Conservation (phyloP, 345 rosid genomes). For the Populus nigra region DNA sequence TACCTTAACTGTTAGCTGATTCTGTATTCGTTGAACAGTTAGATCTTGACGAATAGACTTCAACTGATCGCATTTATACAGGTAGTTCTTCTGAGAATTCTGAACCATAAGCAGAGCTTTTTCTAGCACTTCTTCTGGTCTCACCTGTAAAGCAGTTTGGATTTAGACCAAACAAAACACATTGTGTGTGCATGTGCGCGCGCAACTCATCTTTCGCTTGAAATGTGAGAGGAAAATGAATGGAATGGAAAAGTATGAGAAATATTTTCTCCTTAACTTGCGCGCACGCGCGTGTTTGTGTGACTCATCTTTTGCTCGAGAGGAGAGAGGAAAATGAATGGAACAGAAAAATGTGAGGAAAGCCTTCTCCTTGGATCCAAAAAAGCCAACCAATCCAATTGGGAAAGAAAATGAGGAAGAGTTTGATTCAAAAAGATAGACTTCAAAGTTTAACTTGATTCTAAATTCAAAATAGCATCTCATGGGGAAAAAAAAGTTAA, state of each 20-base stretch:
- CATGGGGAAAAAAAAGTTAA: neutral
- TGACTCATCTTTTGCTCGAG: neutral
- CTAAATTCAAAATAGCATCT: neutral
- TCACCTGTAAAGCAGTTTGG: slow-evolving; percentile 54
- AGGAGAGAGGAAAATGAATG: neutral
- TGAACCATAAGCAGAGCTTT: slow-evolving; percentile 83
- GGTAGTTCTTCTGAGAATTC: slow-evolving; percentile 85
- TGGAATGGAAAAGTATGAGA: neutral
- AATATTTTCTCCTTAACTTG: neutral
- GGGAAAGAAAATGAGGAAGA: neutral
- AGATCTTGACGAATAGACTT: slow-evolving; percentile 98
- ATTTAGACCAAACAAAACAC: slow-evolving; percentile 6
- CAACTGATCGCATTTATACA: slow-evolving; percentile 92
- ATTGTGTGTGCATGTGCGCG: neutral
- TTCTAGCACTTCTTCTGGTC: slow-evolving; percentile 95
- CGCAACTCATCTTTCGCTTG: neutral
- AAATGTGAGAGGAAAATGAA: neutral
- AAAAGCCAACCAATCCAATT: neutral
- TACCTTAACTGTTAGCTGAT: slow-evolving; percentile 86
- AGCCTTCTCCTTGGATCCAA: neutral
- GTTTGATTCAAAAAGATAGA: neutral
- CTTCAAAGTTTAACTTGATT: neutral
- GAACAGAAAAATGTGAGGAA: neutral
- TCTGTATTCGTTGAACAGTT: slow-evolving; percentile 87
- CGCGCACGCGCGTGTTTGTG: neutral